Evolutionary conservation across 441 rosid species (phyloP), one percentile per base, ranked within the genome.

Genomic region (Mallotus repandus): DNA sequence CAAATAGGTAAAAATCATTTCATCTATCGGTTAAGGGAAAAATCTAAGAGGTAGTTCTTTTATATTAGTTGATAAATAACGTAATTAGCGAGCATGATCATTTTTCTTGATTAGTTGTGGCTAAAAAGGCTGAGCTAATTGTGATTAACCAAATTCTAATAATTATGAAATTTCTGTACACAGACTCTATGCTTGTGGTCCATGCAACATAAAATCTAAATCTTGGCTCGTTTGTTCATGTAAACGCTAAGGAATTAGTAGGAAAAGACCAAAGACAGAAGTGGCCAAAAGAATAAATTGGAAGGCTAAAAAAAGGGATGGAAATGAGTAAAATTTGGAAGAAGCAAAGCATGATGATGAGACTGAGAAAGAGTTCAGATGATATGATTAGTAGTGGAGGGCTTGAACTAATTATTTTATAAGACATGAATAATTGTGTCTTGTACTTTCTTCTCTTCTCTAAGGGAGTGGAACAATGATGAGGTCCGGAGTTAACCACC

Each of bases 391-490:
- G 50, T 76, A 75, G 80, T 74, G 72, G 81, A 77, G 77, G 80
- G 76, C 19, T 69, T 61, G 74, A 54, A 77, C 62, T 68, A 63
- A 81, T 83, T 79, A 79, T 80, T 80, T 76, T 65, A 73, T 63
- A 76, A 80, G 87, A 79, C 77, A 76, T 64, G 29, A 56, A 84
- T 87, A 63, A 85, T 86, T 80, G 75, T 87, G 87, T 84, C 81
- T 79, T 78, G 86, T 83, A 81, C 85, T 84, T 86, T 63, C 65
- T 75, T 71, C 74, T 76, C 69, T 80, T 56, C 78, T 73, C 50
- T 77, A 79, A 82, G 77, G 48, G 12, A 76, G 57, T 50, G 69
- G 38, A 63, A 76, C 50, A 63, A 82, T 82, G 19, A 82, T 67
- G 75, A 69, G 80, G 73, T 75, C 65, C 74, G 13, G 4, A 70